phyloP scores from a whole-genome alignment of 805 yeast genomes.

The Candida sakaeoensis region DNA sequence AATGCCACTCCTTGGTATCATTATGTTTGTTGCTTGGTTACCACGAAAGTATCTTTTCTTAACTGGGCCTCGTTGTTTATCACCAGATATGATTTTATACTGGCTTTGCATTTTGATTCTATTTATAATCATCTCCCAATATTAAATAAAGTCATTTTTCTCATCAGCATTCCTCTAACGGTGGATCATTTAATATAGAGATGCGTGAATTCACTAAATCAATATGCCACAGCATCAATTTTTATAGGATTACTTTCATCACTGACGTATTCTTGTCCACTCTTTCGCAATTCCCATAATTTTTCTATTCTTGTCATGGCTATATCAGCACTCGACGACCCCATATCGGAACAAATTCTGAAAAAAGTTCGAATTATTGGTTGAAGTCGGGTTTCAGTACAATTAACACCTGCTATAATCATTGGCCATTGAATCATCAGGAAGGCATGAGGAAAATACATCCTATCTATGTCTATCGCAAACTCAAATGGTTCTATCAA shows the following conservation, averaged over 20 bases:
- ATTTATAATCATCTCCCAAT: no score
- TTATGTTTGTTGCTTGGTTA: no score
- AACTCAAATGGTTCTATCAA: conserved; percentile 9
- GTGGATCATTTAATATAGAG: no score
- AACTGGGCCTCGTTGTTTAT: no score
- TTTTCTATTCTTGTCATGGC: conserved; percentile 22
- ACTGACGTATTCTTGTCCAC: conserved; percentile 10
- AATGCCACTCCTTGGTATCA: no score
- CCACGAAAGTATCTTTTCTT: no score
- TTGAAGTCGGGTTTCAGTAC: conserved; percentile 32
- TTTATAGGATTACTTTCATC: conserved; percentile 9
- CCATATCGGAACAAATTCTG: conserved; percentile 32
- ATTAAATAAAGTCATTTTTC: no score
- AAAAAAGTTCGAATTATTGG: conserved; percentile 38
- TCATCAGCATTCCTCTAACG: no score
- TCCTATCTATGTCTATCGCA: conserved; percentile 5
- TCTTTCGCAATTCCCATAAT: conserved; percentile 22
- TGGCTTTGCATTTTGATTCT: no score
- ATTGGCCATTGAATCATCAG: conserved; percentile 56
- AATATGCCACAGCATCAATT: conserved; percentile 13
- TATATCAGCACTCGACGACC: conserved; percentile 50
- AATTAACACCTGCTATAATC: conserved; percentile 47
- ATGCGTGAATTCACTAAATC: background rate
- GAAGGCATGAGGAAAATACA: conserved; percentile 10
- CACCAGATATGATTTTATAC: no score